Conservation (phyloP, 352 stramenopile species). For the Phytophthora ramorum region DNA sequence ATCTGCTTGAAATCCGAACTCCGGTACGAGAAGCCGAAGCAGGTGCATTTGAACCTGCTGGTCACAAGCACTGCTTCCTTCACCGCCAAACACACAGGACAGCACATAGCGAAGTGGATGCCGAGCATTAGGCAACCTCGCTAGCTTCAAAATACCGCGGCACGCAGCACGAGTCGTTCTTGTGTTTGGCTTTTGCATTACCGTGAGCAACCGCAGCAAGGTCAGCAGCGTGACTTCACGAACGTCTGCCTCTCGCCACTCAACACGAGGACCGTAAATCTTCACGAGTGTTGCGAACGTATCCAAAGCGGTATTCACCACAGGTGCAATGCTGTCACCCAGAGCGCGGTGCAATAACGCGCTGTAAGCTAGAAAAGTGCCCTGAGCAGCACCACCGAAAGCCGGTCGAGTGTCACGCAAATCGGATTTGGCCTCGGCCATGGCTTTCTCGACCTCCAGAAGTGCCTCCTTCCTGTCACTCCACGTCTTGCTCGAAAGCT, state of each 20-base stretch:
- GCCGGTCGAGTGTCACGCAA: constrained; percentile 68
- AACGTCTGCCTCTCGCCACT: constrained; percentile 72
- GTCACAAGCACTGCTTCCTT: constrained; percentile 52
- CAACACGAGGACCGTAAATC: constrained; percentile 73
- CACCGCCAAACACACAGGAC: constrained; percentile 75
- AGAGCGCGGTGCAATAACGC: constrained; percentile 65
- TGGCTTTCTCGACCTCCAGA: constrained; percentile 71
- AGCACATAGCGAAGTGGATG: constrained; percentile 78
- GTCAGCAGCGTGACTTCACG: constrained; percentile 72
- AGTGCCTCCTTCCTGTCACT: constrained; percentile 86
- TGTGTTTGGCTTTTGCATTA: constrained; percentile 84
- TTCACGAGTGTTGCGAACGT: constrained; percentile 75
- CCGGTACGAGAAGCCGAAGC: constrained; percentile 72
- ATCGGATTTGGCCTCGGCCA: constrained; percentile 76
- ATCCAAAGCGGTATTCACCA: constrained; percentile 80
- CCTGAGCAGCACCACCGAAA: constrained; percentile 68
- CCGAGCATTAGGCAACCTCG: constrained; percentile 58
- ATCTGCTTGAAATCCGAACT: constrained; percentile 81
- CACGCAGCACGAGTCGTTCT: constrained; percentile 79
- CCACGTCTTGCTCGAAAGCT: constrained; percentile 86
- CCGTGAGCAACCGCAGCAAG: constrained; percentile 63
- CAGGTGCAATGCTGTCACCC: constrained; percentile 71
- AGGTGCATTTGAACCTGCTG: constrained; percentile 85
- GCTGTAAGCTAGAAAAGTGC: constrained; percentile 73
- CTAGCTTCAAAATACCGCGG: constrained; percentile 79